These are phyloP conservation scores for Colletotrichum salicis DNA, from an alignment of 2,329 filamentous ascomycete genomes.

Conservation along the genomic window DNA sequence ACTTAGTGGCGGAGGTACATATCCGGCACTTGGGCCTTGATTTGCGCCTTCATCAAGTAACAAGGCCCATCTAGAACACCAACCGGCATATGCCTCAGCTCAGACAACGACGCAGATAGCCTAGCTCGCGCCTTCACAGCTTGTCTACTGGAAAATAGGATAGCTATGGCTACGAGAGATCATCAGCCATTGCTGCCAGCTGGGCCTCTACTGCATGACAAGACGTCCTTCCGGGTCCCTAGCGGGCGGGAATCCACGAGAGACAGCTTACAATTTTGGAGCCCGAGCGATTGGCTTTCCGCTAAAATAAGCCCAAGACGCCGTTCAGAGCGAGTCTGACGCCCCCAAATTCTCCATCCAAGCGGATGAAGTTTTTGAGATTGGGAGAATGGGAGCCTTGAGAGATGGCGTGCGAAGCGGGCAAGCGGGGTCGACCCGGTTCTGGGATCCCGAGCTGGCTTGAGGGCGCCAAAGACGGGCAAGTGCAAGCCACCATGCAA, in stretches of 20 bases:
- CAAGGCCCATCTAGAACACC: background rate
- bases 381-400: background rate
- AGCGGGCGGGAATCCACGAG: background rate
- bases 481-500: slow-evolving; percentile 6
- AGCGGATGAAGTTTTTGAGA: background rate
- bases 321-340: slow-evolving; percentile 10
- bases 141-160: background rate
- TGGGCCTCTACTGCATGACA: background rate
- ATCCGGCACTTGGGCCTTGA: background rate
- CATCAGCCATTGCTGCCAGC: background rate
- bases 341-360: slow-evolving; percentile 21
- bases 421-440: slow-evolving; percentile 16
- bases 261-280: slow-evolving; percentile 4
- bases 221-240: background rate
- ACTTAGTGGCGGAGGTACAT: background rate
- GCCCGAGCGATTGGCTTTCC: slow-evolving; percentile 3
- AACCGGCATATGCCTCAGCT: background rate
- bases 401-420: background rate
- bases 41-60: background rate
- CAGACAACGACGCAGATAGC: background rate
- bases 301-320: slow-evolving; percentile 24
- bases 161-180: background rate
- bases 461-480: background rate
- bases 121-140: background rate
- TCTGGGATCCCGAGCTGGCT: slow-evolving; percentile 7